A percentile compares a stretch with the other conserved stretches of the same genome.
Evolutionary conservation across 495 filamentous ascomycete species (phyloP).

Genomic region (Podospora pseudocomata): DNA sequence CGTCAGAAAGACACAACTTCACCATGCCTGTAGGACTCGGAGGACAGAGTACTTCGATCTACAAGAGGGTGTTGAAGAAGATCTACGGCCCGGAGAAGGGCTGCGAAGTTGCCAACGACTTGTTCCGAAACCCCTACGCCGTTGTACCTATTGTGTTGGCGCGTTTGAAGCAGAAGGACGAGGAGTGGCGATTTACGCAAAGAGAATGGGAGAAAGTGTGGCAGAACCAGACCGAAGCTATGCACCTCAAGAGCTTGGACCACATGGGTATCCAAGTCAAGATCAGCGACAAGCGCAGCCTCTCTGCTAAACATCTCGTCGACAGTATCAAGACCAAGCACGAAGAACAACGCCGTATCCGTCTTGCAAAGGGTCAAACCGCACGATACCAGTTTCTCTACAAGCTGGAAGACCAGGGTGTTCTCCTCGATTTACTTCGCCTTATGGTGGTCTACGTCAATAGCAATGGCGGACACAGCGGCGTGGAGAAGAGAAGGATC

Average conservation of each 20-base stretch:
- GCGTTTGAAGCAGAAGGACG: conserved; percentile 85
- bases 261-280: conserved; percentile 89
- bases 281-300: conserved; percentile 79
- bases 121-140: conserved; percentile 74
- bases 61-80: conserved; percentile 95
- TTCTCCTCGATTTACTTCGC: conserved; percentile 76
- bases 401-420: conserved; percentile 68
- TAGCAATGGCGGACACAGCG: conserved; percentile 60
- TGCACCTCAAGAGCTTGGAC: conserved; percentile 93
- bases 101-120: conserved; percentile 71
- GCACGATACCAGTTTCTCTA: conserved; percentile 70
- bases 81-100: conserved; percentile 89
- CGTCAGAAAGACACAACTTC: conserved; percentile 67
- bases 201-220: conserved; percentile 99
- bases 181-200: conserved; percentile 94
- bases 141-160: conserved; percentile 84
- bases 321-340: conserved; percentile 82
- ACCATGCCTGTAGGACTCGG: conserved; percentile 78
- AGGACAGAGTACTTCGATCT: conserved; percentile 91
- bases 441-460: conserved; percentile 74
- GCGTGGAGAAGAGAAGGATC: conserved; percentile 69
- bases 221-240: conserved; percentile 85
- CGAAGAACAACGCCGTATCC: conserved; percentile 72
- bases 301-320: conserved; percentile 79
- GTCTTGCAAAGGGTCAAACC: conserved; percentile 55